Percentiles rank a stretch among this genome's conserved stretches.
phyloP scores from a whole-genome alignment of 1,284 basidiomycete genomes.

The Agroathelia rolfsii region DNA sequence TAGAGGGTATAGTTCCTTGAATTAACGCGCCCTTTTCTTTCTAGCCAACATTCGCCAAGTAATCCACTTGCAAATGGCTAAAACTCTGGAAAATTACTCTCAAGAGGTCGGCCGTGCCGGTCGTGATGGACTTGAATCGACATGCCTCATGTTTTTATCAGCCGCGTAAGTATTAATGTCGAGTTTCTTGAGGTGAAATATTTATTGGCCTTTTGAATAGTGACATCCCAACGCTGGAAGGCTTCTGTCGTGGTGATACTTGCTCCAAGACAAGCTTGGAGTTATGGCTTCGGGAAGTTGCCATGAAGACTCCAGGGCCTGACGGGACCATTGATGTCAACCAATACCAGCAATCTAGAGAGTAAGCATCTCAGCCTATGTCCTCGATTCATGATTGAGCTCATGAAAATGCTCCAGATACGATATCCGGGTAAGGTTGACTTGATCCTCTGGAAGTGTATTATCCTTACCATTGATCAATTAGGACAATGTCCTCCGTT shows the following conservation, averaged over 20 bases:
- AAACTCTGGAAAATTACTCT: slow-evolving; percentile 56
- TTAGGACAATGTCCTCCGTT: slow-evolving; percentile 33
- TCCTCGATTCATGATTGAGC: not conserved
- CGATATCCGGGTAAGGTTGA: slow-evolving; percentile 27
- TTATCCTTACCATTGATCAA: slow-evolving; percentile 6
- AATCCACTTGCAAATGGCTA: slow-evolving; percentile 57
- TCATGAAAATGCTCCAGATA: slow-evolving; percentile 17
- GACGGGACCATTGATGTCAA: slow-evolving; percentile 34
- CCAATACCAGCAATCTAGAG: slow-evolving; percentile 30
- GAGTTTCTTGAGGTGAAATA: too few species aligned
- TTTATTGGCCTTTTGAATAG: too few species aligned
- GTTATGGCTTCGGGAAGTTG: slow-evolving; percentile 33
- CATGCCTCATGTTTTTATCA: slow-evolving; percentile 46
- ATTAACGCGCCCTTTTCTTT: not conserved
- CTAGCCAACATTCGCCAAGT: slow-evolving; percentile 25
- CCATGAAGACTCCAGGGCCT: slow-evolving; percentile 22
- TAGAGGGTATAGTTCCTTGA: not conserved
- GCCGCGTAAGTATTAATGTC: too few species aligned
- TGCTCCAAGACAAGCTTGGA: slow-evolving; percentile 28
- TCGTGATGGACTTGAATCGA: slow-evolving; percentile 53
- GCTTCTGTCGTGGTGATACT: slow-evolving; percentile 37
- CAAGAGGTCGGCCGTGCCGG: slow-evolving; percentile 75
- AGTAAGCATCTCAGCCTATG: slow-evolving; percentile 18
- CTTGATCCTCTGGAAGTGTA: not conserved
- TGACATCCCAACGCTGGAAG: slow-evolving; percentile 35